Evolutionary conservation across 1,284 basidiomycete species (phyloP).

Genomic region (Sporisorium exsertum): DNA sequence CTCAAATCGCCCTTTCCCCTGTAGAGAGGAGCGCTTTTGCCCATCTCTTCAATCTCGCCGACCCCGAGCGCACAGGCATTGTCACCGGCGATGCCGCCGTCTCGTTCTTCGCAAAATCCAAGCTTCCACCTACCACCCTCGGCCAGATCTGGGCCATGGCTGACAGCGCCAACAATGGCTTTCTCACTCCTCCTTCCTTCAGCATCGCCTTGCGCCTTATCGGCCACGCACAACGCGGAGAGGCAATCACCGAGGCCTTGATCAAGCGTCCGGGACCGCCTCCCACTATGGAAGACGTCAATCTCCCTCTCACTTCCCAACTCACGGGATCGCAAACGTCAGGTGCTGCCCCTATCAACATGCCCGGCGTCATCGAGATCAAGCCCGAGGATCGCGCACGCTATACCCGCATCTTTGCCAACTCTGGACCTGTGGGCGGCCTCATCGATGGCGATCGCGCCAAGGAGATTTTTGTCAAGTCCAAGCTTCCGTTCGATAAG

Average conservation of each 20-base stretch:
- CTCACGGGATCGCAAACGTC: slow-evolving; percentile 33
- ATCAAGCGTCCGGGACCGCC: slow-evolving; percentile 76
- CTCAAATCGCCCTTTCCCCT: slow-evolving; percentile 46
- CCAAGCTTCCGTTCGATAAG: slow-evolving; percentile 87
- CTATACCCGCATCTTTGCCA: slow-evolving; percentile 68
- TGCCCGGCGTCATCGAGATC: slow-evolving; percentile 56
- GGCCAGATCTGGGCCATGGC: slow-evolving; percentile 94
- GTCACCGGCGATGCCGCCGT: slow-evolving; percentile 66
- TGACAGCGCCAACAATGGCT: slow-evolving; percentile 76
- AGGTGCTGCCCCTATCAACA: slow-evolving; percentile 18
- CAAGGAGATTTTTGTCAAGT: slow-evolving; percentile 91
- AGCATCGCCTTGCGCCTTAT: slow-evolving; percentile 90
- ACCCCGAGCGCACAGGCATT: slow-evolving; percentile 61
- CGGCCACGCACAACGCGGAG: slow-evolving; percentile 90
- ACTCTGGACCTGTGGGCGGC: slow-evolving; percentile 59
- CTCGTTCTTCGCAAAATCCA: slow-evolving; percentile 65
- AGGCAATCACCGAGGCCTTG: slow-evolving; percentile 74
- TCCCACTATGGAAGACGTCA: slow-evolving; percentile 81
- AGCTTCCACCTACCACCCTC: slow-evolving; percentile 71
- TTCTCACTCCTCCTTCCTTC: slow-evolving; percentile 72
- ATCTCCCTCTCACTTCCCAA: slow-evolving; percentile 69
- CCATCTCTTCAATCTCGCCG: slow-evolving; percentile 63
- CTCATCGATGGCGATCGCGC: slow-evolving; percentile 82
- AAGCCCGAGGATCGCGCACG: slow-evolving; percentile 65
- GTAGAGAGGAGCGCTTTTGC: slow-evolving; percentile 64